These are phyloP conservation scores for Ceratocystis ficicola DNA, from an alignment of 2,329 filamentous ascomycete species.

Conservation along the genomic window DNA sequence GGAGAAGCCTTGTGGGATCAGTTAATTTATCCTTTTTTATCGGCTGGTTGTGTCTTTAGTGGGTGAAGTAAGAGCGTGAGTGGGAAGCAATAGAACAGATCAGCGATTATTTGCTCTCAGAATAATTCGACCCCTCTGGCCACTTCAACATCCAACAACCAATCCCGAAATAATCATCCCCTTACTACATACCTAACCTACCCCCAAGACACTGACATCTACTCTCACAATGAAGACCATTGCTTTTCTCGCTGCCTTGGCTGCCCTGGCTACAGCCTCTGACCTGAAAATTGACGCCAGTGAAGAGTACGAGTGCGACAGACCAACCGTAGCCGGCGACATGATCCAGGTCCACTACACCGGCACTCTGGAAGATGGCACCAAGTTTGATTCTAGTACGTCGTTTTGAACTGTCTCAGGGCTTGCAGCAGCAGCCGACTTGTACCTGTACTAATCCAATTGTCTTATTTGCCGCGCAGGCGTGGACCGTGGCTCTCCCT, in stretches of 20 bases:
- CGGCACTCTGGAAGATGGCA: constrained; percentile 65
- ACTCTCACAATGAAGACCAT: constrained; percentile 36
- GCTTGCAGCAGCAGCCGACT: neutral
- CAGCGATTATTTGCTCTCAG: neutral
- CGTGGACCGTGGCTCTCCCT: constrained; percentile 64
- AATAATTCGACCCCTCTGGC: neutral
- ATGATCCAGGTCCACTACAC: constrained; percentile 77
- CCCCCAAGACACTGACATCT: constrained; percentile 19
- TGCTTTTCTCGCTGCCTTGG: constrained; percentile 40
- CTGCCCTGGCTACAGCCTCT: constrained; percentile 40
- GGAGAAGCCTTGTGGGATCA: neutral
- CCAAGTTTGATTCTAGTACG: constrained; percentile 68
- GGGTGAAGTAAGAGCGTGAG: neutral
- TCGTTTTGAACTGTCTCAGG: constrained; percentile 22
- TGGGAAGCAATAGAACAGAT: neutral
- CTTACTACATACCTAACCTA: neutral
- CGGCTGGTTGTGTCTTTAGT: neutral
- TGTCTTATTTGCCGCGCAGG: constrained; percentile 28
- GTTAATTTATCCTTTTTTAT: too few relatives aligned
- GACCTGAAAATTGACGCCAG: constrained; percentile 70
- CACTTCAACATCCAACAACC: neutral
- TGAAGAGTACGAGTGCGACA: constrained; percentile 60
- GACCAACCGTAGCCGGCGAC: constrained; percentile 66
- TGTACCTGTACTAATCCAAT: constrained; percentile 16
- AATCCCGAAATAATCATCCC: neutral